These are phyloP conservation scores for Phytophthora syringae DNA, from an alignment of 352 stramenopile genomes.

Conservation along the genomic window DNA sequence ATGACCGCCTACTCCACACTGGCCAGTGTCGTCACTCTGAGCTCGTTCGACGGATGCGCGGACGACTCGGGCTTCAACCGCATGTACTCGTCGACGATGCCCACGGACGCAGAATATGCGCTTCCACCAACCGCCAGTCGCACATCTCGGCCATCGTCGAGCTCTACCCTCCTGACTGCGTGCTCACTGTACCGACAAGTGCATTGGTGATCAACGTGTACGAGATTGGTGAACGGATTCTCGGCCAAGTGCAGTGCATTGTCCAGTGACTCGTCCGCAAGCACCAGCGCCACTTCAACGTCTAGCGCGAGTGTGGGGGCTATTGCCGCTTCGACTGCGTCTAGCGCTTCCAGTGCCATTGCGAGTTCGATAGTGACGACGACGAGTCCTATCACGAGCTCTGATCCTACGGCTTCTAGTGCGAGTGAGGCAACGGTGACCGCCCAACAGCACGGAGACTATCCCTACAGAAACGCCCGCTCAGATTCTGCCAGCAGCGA, in stretches of 20 bases:
- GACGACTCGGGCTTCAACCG: constrained; percentile 15
- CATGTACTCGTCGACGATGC: constrained; percentile 7
- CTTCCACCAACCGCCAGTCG: constrained; percentile 1
- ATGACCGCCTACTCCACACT: constrained; percentile 8
- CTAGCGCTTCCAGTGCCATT: background rate
- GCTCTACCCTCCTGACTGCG: constrained; percentile 17
- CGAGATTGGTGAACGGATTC: constrained; percentile 9
- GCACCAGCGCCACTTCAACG: background rate
- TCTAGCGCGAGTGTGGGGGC: background rate
- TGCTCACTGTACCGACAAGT: constrained; percentile 8
- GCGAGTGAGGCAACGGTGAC: constrained; percentile 6
- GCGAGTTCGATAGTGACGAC: background rate
- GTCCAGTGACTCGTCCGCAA: constrained; percentile 5
- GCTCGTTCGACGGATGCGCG: background rate
- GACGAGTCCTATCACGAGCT: background rate
- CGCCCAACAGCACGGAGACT: constrained; percentile 8
- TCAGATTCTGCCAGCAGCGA: background rate
- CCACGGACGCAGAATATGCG: constrained; percentile 9
- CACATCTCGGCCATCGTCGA: background rate
- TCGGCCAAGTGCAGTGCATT: constrained; percentile 3
- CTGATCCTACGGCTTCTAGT: background rate
- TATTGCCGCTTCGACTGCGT: too few species aligned
- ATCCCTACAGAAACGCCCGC: constrained; percentile 3
- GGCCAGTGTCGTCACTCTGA: background rate
- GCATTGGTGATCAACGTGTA: constrained; percentile 18